Evolutionary conservation across 805 yeast species (phyloP).

Genomic region (Candida insectorum): DNA sequence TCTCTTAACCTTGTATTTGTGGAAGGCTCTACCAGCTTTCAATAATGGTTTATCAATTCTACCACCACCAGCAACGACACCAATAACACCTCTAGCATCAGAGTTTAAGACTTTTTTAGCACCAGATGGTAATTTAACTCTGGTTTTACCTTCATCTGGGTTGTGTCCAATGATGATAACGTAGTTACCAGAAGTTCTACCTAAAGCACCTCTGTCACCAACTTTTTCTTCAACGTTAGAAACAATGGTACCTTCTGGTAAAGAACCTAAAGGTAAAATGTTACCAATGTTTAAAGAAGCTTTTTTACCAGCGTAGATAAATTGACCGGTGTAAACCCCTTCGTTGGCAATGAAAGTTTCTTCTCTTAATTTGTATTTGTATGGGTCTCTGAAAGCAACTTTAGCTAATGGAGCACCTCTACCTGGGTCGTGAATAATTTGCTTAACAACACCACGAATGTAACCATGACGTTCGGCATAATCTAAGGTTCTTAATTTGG

Average conservation of each 20-base stretch:
- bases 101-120: constrained; percentile 96
- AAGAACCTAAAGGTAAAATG: constrained; percentile 93
- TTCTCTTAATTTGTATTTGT: constrained; percentile 96
- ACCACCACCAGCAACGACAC: constrained; percentile 99
- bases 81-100: constrained; percentile 98
- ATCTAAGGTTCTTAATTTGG: constrained; percentile 98
- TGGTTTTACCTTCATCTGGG: constrained; percentile 98
- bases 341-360: constrained; percentile 99
- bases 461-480: constrained; percentile 99
- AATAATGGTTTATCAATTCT: constrained; percentile 99
- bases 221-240: constrained; percentile 98
- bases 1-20: constrained; percentile 99
- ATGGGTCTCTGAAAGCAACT: constrained; percentile 99
- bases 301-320: constrained; percentile 97
- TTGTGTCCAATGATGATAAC: constrained; percentile 99
- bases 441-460: constrained; percentile 99
- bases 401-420: constrained; percentile 99
- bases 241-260: constrained; percentile 99
- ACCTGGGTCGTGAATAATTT: constrained; percentile 98
- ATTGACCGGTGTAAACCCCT: constrained; percentile 99
- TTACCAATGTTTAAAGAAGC: constrained; percentile 97
- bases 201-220: constrained; percentile 99
- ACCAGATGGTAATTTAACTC: constrained; percentile 99
- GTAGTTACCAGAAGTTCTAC: constrained; percentile 99
- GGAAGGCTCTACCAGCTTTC: constrained; percentile 99